Base-by-base conservation (phyloP, 345 rosid genomes). In the Trapa incisa region DNA sequence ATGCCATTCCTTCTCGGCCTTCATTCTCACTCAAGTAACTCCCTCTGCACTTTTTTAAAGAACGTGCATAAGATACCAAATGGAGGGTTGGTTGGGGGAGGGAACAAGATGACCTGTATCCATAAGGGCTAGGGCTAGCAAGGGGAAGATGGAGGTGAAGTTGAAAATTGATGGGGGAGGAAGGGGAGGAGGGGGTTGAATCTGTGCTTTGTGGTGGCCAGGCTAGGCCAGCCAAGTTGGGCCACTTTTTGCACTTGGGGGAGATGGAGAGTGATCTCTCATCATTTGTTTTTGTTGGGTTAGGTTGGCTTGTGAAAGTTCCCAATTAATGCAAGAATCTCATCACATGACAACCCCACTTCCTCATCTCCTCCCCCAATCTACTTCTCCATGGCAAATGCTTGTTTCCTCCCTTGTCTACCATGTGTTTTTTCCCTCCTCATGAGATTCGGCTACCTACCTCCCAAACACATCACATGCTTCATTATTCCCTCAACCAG, bases 381-480 rank as follows among this genome's bases (percentile, higher is more conserved):
- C 63, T 38, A 32, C 29, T 58, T 58, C 32, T 32, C 63, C 12
- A 33, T 22, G 35, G 38, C 61, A 33, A 32, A 15, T 9, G 37
- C 35, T 58, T 0, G 8, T 58, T 58, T 3, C 54, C 54, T 22
- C 29, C 29, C 29, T 22, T 22, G 29, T 22, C 29, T 22, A 22
- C 29, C 29, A 22, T 22, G 29, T 22, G 29, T 22, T 22, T 22
- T 22, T 67, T 58, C 35, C 63, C 16, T 6, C 37, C n/a, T 47
- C 43, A 42, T 15, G 22, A 68, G 76, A 77, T 77, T 79, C 64
- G 80, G 77, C 69, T 77, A 79, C 87, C 82, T 65, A 84, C 83
- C 82, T 73, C 69, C 77, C 81, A 76, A 79, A 84, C 85, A 84
- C 65, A 47, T 74, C 85, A 81, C 85, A 77, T 84, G 83, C 16